phyloP scores from a whole-genome alignment of 83 land plant genomes.

The Isoetes engelmannii region DNA sequence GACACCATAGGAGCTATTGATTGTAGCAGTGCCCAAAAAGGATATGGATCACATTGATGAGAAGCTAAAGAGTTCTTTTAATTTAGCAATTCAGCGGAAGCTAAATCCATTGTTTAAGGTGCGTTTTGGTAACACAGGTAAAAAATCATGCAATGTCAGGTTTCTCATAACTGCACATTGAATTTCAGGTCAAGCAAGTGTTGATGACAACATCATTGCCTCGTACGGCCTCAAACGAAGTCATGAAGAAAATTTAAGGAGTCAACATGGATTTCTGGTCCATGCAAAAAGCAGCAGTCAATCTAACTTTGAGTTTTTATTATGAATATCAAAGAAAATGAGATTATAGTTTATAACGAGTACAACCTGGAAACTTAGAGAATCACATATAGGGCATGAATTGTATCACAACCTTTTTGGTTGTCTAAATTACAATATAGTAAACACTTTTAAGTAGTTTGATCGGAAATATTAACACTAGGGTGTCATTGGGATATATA shows the following conservation, averaged over 20 bases:
- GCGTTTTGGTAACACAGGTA: not conserved
- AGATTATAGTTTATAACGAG: too few species aligned
- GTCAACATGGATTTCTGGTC: constrained; percentile 26
- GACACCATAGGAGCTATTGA: constrained; percentile 72
- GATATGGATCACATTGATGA: constrained; percentile 18
- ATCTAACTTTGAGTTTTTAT: too few species aligned
- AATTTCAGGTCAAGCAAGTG: constrained; percentile 46
- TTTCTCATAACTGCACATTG: not conserved
- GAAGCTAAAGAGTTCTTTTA: constrained; percentile 45
- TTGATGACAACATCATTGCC: constrained; percentile 51
- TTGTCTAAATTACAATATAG: too few species aligned
- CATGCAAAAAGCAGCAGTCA: too few species aligned
- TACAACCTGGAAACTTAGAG: too few species aligned
- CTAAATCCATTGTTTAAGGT: constrained; percentile 95
- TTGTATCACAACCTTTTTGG: too few species aligned
- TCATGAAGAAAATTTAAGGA: constrained; percentile 73
- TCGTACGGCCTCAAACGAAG: constrained; percentile 91
- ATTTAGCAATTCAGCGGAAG: constrained; percentile 58
- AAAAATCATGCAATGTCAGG: not conserved
- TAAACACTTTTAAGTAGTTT: too few species aligned
- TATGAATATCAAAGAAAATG: too few species aligned
- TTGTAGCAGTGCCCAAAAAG: constrained; percentile 66
- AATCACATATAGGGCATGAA: too few species aligned
- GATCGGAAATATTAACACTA: too few species aligned
- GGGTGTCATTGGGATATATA: too few species aligned